Percentiles rank a stretch among this genome's conserved stretches.
Conservation (phyloP, 129 eudicot species). For the Saussurea involucrata region DNA sequence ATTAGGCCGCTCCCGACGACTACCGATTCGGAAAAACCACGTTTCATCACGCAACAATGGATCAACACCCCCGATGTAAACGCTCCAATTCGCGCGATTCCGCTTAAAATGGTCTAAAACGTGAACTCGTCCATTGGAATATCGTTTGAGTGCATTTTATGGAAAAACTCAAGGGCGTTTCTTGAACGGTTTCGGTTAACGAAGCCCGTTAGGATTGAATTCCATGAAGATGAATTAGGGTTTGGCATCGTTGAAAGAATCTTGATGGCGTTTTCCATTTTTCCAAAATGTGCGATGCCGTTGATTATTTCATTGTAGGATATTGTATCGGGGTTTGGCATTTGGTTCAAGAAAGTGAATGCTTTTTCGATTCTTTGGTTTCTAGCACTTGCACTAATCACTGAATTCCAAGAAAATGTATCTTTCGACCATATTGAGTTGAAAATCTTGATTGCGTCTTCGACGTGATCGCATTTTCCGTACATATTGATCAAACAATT, state of each 20-base stretch:
- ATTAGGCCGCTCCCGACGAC: conserved; percentile 70
- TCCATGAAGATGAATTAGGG: conserved; percentile 83
- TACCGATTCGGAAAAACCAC: conserved; percentile 41
- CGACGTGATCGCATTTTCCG: conserved; percentile 58
- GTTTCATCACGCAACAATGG: conserved; percentile 56
- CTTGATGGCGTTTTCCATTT: conserved; percentile 53
- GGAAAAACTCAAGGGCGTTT: conserved; percentile 51
- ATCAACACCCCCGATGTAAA: conserved; percentile 51
- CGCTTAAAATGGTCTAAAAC: conserved; percentile 73
- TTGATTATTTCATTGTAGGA: conserved; percentile 71
- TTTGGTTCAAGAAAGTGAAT: conserved; percentile 32
- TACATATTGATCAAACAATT: conserved; percentile 90
- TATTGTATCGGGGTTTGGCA: conserved; percentile 75
- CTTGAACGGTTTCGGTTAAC: conserved; percentile 46
- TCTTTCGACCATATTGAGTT: conserved; percentile 43
- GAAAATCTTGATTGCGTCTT: conserved; percentile 50
- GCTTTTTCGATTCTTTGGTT: conserved; percentile 61
- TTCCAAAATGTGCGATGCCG: conserved; percentile 72
- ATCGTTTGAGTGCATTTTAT: conserved; percentile 46
- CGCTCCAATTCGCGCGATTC: conserved; percentile 50
- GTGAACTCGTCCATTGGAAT: conserved; percentile 64
- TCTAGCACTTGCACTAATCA: conserved; percentile 64
- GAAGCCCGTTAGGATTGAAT: conserved; percentile 69
- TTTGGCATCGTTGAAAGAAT: conserved; percentile 47
- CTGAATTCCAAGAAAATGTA: conserved; percentile 72